Evolutionary conservation across 345 rosid genomes (phyloP).

Genomic region (Anastatica hierochuntica): DNA sequence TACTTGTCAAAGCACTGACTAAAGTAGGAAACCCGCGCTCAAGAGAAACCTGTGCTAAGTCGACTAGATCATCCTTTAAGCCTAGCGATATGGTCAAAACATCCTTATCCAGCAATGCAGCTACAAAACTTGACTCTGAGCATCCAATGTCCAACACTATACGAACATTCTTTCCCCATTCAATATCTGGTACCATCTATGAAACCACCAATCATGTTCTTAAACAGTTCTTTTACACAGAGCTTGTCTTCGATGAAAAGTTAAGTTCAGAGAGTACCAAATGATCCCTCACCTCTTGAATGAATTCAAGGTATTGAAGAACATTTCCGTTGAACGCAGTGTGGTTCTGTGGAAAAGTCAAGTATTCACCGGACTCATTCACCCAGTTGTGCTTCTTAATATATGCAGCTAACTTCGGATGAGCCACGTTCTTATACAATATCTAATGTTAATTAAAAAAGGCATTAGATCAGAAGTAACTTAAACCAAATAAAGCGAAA

Average conservation of each 20-base stretch:
- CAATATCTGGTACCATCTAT: conserved; percentile 98
- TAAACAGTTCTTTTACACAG: conserved; percentile 14
- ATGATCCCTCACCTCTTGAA: conserved; percentile 67
- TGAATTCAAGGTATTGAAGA: conserved; percentile 81
- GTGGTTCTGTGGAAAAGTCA: conserved; percentile 68
- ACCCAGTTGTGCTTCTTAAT: conserved; percentile 71
- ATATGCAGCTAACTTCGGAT: conserved; percentile 76
- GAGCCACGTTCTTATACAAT: conserved; percentile 72
- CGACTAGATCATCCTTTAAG: conserved; percentile 84
- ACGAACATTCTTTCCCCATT: conserved; percentile 97
- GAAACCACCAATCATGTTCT: conserved; percentile 32
- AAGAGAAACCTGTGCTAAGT: conserved; percentile 77
- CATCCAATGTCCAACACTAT: conserved; percentile 80
- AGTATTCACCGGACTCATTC: conserved; percentile 52
- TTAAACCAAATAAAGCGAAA: neutral
- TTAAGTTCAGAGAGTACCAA: neutral
- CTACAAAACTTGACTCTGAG: conserved; percentile 60
- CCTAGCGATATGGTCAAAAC: conserved; percentile 72
- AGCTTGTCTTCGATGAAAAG: neutral
- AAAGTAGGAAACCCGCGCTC: conserved; percentile 86
- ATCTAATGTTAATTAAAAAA: conserved; percentile 43
- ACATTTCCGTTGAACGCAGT: conserved; percentile 65
- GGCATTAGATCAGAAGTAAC: conserved; percentile 13
- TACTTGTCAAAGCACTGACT: conserved; percentile 55
- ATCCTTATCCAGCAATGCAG: conserved; percentile 68